Conservation (phyloP, 305 asterid species). For the Andrographis paniculata region DNA sequence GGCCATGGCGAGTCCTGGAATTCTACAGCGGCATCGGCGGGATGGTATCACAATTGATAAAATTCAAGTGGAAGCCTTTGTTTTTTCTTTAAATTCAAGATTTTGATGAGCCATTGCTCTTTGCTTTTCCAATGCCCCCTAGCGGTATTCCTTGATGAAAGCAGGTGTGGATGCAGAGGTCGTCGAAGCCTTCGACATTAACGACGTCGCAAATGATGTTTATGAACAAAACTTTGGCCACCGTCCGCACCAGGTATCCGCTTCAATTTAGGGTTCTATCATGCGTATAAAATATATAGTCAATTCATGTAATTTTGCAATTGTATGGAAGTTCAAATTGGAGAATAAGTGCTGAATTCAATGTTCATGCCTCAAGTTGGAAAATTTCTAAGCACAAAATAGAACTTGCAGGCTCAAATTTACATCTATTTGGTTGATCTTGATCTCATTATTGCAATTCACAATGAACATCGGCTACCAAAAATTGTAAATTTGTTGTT, state of each 20-base stretch:
- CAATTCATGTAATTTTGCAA: not conserved
- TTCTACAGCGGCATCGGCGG: conserved; percentile 98
- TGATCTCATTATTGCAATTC: no score
- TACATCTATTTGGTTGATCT: no score
- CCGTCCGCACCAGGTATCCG: conserved; percentile 76
- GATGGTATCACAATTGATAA: conserved; percentile 30
- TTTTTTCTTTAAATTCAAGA: not conserved
- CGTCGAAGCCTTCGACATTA: conserved; percentile 88
- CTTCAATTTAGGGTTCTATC: not conserved
- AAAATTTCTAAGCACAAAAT: no score
- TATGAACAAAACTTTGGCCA: conserved; percentile 86
- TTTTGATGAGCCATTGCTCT: not conserved
- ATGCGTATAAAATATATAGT: not conserved
- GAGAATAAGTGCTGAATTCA: no score
- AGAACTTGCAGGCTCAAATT: not conserved
- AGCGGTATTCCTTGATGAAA: conserved; percentile 72
- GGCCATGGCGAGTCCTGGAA: conserved; percentile 77
- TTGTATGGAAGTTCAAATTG: not conserved
- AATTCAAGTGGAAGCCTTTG: not conserved
- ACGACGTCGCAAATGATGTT: conserved; percentile 84
- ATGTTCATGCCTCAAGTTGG: no score
- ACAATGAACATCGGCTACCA: not conserved
- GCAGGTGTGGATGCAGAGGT: conserved; percentile 66
- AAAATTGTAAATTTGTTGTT: not conserved
- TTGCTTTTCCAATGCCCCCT: not conserved